Base-by-base conservation (phyloP, 805 yeast species). In the Starmera quercuum region DNA sequence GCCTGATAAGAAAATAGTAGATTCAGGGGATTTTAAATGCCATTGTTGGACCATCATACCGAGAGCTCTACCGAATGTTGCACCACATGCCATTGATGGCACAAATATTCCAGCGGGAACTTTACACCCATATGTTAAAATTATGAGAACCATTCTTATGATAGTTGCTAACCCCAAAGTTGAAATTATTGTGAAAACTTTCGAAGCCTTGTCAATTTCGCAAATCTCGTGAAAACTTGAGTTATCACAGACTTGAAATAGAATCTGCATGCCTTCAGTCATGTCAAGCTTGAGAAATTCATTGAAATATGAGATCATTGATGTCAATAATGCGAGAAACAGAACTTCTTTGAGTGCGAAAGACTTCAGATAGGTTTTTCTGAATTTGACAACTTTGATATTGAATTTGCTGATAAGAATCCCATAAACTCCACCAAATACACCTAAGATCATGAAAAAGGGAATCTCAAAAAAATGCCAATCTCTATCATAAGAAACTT, bases 21-120 rank as follows among this genome's bases (percentile, higher is more conserved):
- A 41, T 23, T 57, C 48, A 3, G 71, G 69, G 30, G 58, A 56
- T 3, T 61, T 42, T 6, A 65, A 63, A 26, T 67, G 61, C 12
- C 69, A 40, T 18, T 61, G 51, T 42, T 83, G 83, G 38, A 85
- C 77, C 6, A 82, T 39, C 7, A 86, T 61, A 5, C 98, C 97
- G 10, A 92, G 47, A 0, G 88, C 81, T 33, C 97, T 68, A 7
- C 98, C 98, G 57, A 85, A 83, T 0, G 95, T 75, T 0, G 97
- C 97, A 16, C 98, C 98, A 2, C 87, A 83, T 0, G 95, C 88
- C 95, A 92, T 85, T 2, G 95, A 83, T 3, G 98, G 98, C 34
- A 92, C 95, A 59, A 92, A 82, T 6, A 90, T 85, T 12, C 98
- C 98, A n/a, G 97, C 95, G 0, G 98, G 98, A 1, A 90, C 88